Conservation (phyloP, 441 rosid genomes). For the Flueggea neowawraea region DNA sequence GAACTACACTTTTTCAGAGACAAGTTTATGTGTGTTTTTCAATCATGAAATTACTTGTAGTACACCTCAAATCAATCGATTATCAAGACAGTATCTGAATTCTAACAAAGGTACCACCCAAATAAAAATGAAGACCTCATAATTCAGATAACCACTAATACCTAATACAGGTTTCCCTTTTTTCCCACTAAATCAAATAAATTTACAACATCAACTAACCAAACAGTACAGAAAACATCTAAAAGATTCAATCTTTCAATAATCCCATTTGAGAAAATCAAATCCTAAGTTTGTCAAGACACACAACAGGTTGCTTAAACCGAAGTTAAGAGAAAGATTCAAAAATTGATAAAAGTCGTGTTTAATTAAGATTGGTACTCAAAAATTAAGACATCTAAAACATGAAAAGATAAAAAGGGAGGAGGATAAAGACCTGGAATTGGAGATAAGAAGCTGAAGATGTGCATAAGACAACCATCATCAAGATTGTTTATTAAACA, state of each 20-base stretch:
- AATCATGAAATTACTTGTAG: background rate
- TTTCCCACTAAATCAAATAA: background rate
- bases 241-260: background rate
- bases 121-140: background rate
- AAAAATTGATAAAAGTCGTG: background rate
- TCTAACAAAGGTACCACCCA: background rate
- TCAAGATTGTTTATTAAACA: conserved; percentile 79
- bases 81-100: background rate
- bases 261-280: background rate
- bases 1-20: background rate
- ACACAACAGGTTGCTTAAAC: background rate
- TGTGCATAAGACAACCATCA: conserved; percentile 98
- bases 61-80: background rate
- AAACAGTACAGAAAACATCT: background rate
- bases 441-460: conserved; percentile 92
- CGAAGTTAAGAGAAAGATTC: background rate
- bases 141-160: too few species aligned
- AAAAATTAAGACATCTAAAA: background rate
- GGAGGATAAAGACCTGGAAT: conserved; percentile 61
- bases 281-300: background rate
- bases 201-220: background rate
- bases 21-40: background rate
- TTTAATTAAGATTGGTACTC: background rate
- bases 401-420: background rate
- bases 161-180: too few species aligned